Conservation (phyloP, 257 asterid genomes). For the Jacaranda copaia region DNA sequence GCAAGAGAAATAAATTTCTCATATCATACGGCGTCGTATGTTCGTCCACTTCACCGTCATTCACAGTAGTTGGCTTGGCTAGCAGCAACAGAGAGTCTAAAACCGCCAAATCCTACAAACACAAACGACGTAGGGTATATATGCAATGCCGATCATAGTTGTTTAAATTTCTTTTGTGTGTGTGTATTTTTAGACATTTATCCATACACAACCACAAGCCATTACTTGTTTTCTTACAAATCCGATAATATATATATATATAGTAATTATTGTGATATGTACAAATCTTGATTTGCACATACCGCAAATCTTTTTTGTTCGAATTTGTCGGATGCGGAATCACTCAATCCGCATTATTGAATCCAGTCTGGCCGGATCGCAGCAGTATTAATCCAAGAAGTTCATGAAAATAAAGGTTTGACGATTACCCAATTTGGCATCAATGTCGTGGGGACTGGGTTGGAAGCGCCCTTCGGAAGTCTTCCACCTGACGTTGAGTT, state of each 20-base stretch:
- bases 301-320: conserved; percentile 9
- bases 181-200: neutral
- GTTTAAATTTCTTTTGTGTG: conserved; percentile 20
- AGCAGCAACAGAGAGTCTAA: conserved; percentile 21
- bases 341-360: conserved; percentile 35
- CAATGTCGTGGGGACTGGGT: conserved; percentile 99
- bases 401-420: conserved; percentile 16
- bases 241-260: neutral
- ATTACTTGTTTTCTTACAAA: neutral
- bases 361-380: conserved; percentile 37
- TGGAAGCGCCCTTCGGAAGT: conserved; percentile 95
- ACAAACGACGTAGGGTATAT: conserved; percentile 16
- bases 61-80: conserved; percentile 20
- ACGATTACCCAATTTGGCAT: conserved; percentile 33
- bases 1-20: neutral
- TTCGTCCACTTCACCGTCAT: conserved; percentile 33
- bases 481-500: conserved; percentile 85
- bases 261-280: neutral
- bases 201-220: neutral
- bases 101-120: conserved; percentile 40
- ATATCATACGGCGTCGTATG: conserved; percentile 23
- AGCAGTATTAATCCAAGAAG: conserved; percentile 10
- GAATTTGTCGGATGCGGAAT: conserved; percentile 38
- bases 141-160: conserved; percentile 36
- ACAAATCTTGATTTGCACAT: conserved; percentile 21